Evolutionary conservation across 1,139 yeast species (phyloP), one percentile per base, ranked within the genome.

Genomic region (Candida sanyaensis): DNA sequence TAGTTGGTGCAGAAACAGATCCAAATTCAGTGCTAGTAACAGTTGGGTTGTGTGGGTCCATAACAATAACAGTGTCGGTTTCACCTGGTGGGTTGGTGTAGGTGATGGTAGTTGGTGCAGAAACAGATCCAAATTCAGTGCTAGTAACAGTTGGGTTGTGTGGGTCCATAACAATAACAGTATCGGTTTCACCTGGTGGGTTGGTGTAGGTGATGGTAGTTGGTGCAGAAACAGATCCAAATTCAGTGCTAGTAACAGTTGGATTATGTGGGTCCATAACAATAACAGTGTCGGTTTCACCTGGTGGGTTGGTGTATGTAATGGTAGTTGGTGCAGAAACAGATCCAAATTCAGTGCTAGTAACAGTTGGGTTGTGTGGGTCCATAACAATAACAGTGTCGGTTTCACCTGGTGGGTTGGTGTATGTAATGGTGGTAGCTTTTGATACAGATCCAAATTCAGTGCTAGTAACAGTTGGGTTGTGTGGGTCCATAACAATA

Each of bases 101-200:
- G 0, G 51, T 47, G 7, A 56, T 6, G 23, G 40, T 37, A 6
- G 30, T 37, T n/a, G 30, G 23, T 4, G 29, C 40, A 26, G 40
- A 2, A 5, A 37, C 40, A 7, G 30, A 24, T 10, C 30, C 40
- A 8, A n/a, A 37, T 8, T 24, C 21, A 12, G 40, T 37, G 11
- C 23, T 46, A 1, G 47, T 39, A 2, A 37, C 21, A 8, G 40
- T 37, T 37, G 40, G 40, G 23, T 46, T 47, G 11, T 41, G 36
- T 26, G 68, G 66, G 12, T 54, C 55, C 11, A 56, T 54, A 24
- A 63, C 55, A 37, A 55, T 45, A 3, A 62, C 60, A 11, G 61
- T 51, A 38, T 55, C 55, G 2, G 61, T 56, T 2, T 46, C 55
- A n/a, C 48, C 52, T 7, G 49, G 31, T 12, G 41, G 31, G 21